A percentile compares a stretch with the other conserved stretches of the same genome.
Evolutionary conservation across 2,329 filamentous ascomycete species (phyloP).

Genomic region (Ramularia collo-cygni): DNA sequence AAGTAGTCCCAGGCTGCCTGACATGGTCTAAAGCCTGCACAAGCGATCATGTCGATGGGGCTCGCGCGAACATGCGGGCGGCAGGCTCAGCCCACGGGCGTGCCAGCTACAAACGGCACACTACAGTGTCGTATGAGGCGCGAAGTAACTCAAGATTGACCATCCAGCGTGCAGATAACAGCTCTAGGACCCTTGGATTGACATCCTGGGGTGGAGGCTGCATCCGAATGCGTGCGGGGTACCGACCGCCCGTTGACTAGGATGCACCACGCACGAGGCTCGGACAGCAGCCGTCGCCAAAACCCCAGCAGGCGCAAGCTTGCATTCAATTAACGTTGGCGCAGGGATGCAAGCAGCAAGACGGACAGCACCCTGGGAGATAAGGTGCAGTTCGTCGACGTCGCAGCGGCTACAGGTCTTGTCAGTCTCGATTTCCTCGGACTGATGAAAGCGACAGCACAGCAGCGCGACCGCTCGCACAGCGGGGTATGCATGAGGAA

Average conservation of each 20-base stretch:
- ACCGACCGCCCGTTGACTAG: too few species aligned
- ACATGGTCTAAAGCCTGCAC: conserved; percentile 1
- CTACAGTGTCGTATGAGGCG: conserved; percentile 19
- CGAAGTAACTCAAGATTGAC: conserved; percentile 15
- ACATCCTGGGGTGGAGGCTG: conserved; percentile 2
- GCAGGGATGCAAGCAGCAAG: too few species aligned
- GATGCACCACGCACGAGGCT: too few species aligned
- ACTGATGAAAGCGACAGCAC: conserved; percentile 6
- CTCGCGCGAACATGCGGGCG: conserved; percentile 9
- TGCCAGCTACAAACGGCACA: conserved; percentile 5
- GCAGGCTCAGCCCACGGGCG: conserved; percentile 2
- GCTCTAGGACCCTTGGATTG: conserved; percentile 1
- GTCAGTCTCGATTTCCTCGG: neutral
- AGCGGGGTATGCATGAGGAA: conserved; percentile 12
- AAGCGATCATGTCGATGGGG: conserved; percentile 7
- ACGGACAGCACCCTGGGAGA: too few species aligned
- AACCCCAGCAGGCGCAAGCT: too few species aligned
- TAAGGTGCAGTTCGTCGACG: too few species aligned
- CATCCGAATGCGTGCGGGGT: too few species aligned
- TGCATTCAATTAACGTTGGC: too few species aligned
- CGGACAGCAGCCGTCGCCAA: too few species aligned
- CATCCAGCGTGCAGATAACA: conserved; percentile 14
- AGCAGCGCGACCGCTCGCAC: conserved; percentile 7
- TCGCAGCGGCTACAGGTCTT: too few species aligned
- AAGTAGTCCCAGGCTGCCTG: conserved; percentile 13